Evolutionary conservation across 257 asterid genomes (phyloP).

Genomic region (Cruciata laevipes): DNA sequence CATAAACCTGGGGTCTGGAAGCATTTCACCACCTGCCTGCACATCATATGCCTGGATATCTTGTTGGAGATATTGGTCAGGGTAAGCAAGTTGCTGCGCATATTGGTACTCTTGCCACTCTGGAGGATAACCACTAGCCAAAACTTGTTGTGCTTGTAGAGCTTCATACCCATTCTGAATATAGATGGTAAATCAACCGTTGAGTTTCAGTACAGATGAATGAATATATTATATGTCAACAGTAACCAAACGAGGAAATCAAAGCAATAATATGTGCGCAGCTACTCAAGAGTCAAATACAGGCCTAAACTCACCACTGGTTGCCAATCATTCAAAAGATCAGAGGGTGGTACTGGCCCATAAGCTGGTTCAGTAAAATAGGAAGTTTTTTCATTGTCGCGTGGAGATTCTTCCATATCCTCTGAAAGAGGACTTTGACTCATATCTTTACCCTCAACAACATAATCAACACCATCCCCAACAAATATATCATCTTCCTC

Average conservation of each 20-base stretch:
- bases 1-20: slow-evolving; percentile 77
- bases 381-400: slow-evolving; percentile 64
- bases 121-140: slow-evolving; percentile 67
- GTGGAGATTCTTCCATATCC: slow-evolving; percentile 99
- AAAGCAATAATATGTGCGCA: background rate
- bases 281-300: slow-evolving; percentile 2
- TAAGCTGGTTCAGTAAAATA: slow-evolving; percentile 75
- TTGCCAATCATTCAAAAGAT: slow-evolving; percentile 77
- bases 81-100: slow-evolving; percentile 77
- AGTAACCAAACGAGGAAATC: background rate
- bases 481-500: slow-evolving; percentile 92
- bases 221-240: background rate
- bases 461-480: slow-evolving; percentile 85
- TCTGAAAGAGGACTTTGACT: slow-evolving; percentile 92
- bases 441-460: slow-evolving; percentile 78
- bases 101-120: slow-evolving; percentile 97
- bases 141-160: slow-evolving; percentile 70
- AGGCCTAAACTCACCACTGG: slow-evolving; percentile 44
- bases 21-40: slow-evolving; percentile 43
- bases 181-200: slow-evolving; percentile 5
- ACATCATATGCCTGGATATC: slow-evolving; percentile 63
- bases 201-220: background rate
- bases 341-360: slow-evolving; percentile 94
- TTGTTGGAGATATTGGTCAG: slow-evolving; percentile 85
- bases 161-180: slow-evolving; percentile 71